Conservation (phyloP, 2,329 filamentous ascomycete genomes). For the Fusarium coffeatum region DNA sequence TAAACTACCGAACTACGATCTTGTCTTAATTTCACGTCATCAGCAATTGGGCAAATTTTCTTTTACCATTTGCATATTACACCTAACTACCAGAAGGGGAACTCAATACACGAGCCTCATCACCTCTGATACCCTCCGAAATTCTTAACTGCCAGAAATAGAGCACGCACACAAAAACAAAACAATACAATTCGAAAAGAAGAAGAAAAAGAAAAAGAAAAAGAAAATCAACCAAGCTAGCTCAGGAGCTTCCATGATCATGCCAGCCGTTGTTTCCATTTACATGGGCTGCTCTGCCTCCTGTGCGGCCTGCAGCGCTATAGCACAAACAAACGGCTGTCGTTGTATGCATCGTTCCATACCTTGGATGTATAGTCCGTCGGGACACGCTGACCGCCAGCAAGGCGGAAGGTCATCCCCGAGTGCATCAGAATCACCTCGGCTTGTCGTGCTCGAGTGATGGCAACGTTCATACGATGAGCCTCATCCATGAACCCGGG, state of each 20-base stretch:
- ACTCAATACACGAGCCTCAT: not conserved
- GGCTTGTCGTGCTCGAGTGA: constrained; percentile 58
- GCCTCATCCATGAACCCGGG: constrained; percentile 58
- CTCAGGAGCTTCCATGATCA: constrained; percentile 11
- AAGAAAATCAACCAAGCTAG: constrained; percentile 9
- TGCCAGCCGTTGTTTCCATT: not conserved
- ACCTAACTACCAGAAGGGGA: not conserved
- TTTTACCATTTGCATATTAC: constrained; percentile 9
- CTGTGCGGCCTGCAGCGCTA: not conserved
- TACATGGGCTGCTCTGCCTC: not conserved
- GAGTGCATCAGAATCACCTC: constrained; percentile 60
- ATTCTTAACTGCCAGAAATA: not conserved
- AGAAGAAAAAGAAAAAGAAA: not conserved
- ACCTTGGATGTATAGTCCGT: constrained; percentile 46
- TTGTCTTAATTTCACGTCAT: constrained; percentile 34
- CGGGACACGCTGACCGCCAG: constrained; percentile 17
- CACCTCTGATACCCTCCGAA: not conserved
- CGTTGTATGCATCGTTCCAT: constrained; percentile 48
- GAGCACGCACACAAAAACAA: not conserved
- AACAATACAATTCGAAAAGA: constrained; percentile 12
- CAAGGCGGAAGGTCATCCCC: constrained; percentile 47
- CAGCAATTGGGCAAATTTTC: not conserved
- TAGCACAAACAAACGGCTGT: constrained; percentile 41
- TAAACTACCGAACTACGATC: constrained; percentile 3
- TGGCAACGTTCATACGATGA: constrained; percentile 59